phyloP scores from a whole-genome alignment of 495 filamentous ascomycete species.

The Bryoglossum gracile region DNA sequence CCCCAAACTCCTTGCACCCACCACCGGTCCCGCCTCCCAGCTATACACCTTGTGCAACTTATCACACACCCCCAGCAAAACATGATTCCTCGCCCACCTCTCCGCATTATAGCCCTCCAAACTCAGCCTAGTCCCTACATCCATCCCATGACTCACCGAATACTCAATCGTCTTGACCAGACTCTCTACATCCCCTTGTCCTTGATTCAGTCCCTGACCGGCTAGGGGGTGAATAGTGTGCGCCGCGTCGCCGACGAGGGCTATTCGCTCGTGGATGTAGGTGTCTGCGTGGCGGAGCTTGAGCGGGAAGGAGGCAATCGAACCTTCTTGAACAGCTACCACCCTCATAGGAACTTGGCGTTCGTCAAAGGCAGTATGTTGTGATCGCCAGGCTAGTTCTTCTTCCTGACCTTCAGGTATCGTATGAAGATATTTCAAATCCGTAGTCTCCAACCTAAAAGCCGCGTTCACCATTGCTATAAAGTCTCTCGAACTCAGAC shows the following conservation, averaged over 20 bases:
- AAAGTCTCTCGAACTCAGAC: constrained; percentile 62
- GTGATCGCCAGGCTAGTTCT: constrained; percentile 74
- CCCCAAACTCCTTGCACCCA: constrained; percentile 69
- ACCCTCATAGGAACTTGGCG: constrained; percentile 48
- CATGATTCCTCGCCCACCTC: constrained; percentile 73
- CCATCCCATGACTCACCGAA: constrained; percentile 74
- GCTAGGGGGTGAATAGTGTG: constrained; percentile 93
- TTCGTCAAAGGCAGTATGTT: constrained; percentile 52
- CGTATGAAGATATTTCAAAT: constrained; percentile 74
- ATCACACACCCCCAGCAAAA: constrained; percentile 84
- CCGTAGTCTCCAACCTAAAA: constrained; percentile 72
- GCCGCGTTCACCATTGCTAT: constrained; percentile 87
- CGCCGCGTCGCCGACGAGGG: constrained; percentile 87
- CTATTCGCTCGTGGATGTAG: constrained; percentile 82
- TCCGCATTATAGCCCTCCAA: constrained; percentile 74
- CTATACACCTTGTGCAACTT: constrained; percentile 90
- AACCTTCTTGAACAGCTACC: constrained; percentile 65
- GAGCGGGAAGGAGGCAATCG: constrained; percentile 84
- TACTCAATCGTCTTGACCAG: constrained; percentile 66
- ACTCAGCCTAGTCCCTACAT: constrained; percentile 65
- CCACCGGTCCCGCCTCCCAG: constrained; percentile 64
- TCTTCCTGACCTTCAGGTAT: constrained; percentile 53
- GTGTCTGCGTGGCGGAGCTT: constrained; percentile 85
- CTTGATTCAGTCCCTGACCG: constrained; percentile 92
- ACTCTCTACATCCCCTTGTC: constrained; percentile 76